Evolutionary conservation across 768 basidiomycete species (phyloP).

Genomic region (Suillus sp.): DNA sequence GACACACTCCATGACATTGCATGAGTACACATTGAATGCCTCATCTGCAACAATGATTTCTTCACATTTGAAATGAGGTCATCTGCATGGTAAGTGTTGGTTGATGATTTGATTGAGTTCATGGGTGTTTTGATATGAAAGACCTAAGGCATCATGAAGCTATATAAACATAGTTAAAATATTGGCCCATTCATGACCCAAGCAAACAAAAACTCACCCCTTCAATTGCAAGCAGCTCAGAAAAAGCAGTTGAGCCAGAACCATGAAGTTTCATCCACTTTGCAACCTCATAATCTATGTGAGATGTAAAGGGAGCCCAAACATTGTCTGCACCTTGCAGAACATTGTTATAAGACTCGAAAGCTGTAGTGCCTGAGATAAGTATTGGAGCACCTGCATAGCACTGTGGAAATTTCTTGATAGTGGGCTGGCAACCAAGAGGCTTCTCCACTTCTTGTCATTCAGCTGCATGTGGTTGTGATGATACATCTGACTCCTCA

Average conservation of each 20-base stretch:
- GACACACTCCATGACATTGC: slow-evolving; percentile 41
- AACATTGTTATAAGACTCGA: not conserved
- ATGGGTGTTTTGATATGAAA: slow-evolving; percentile 35
- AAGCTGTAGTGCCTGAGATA: not conserved
- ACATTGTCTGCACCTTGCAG: not conserved
- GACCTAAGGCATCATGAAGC: slow-evolving; percentile 28
- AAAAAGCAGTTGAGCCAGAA: slow-evolving; percentile 38
- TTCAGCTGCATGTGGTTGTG: not conserved
- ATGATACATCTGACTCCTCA: not conserved
- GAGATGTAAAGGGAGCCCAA: slow-evolving; percentile 37
- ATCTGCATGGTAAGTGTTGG: slow-evolving; percentile 18
- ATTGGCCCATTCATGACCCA: not conserved
- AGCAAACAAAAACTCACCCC: slow-evolving; percentile 32
- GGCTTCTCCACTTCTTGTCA: not conserved
- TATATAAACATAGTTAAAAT: slow-evolving; percentile 2
- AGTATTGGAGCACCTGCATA: not conserved
- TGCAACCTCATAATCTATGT: slow-evolving; percentile 42
- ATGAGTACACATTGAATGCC: slow-evolving; percentile 34
- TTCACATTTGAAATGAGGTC: slow-evolving; percentile 34
- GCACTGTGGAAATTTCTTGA: not conserved
- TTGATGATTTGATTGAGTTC: slow-evolving; percentile 41
- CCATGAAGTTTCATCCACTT: slow-evolving; percentile 42
- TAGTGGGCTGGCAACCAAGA: not conserved
- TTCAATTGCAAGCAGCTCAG: slow-evolving; percentile 40
- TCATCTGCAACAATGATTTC: slow-evolving; percentile 29